phyloP scores from a whole-genome alignment of 2,329 filamentous ascomycete species.

The Ophiocordyceps camponoti-leonardi region DNA sequence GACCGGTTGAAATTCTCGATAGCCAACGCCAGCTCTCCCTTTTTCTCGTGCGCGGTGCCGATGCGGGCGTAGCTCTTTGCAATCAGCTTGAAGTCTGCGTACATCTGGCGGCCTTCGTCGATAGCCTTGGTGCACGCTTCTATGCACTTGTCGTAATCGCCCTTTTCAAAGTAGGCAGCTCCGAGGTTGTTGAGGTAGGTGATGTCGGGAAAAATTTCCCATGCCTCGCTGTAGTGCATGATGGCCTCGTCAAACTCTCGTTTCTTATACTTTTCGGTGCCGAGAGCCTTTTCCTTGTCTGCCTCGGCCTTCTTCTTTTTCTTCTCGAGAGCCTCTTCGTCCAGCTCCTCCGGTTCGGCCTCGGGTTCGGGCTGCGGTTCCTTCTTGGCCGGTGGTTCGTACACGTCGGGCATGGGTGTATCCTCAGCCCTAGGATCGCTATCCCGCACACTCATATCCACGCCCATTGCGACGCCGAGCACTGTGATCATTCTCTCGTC shows the following conservation, averaged over 20 bases:
- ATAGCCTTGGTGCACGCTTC: slow-evolving; percentile 77
- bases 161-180: slow-evolving; percentile 90
- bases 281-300: slow-evolving; percentile 85
- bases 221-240: slow-evolving; percentile 84
- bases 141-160: slow-evolving; percentile 76
- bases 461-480: slow-evolving; percentile 80
- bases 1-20: slow-evolving; percentile 86
- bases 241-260: slow-evolving; percentile 91
- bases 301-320: slow-evolving; percentile 84
- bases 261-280: slow-evolving; percentile 97
- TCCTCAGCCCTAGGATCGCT: slow-evolving; percentile 31
- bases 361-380: slow-evolving; percentile 33
- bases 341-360: slow-evolving; percentile 49
- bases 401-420: slow-evolving; percentile 59
- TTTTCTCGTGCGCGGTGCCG: slow-evolving; percentile 82
- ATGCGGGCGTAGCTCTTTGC: slow-evolving; percentile 97
- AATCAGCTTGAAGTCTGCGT: slow-evolving; percentile 95
- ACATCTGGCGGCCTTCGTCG: slow-evolving; percentile 73
- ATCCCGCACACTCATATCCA: slow-evolving; percentile 56
- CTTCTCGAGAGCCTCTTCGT: slow-evolving; percentile 70
- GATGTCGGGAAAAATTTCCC: slow-evolving; percentile 90
- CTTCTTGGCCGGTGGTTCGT: slow-evolving; percentile 30
- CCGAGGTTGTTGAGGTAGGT: slow-evolving; percentile 95
- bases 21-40: slow-evolving; percentile 61
- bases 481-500: slow-evolving; percentile 90